Percentiles rank a stretch among this genome's conserved stretches.
These are phyloP conservation scores for Wickerhamiella spandovensis DNA, from an alignment of 805 yeast genomes.

Conservation along the genomic window DNA sequence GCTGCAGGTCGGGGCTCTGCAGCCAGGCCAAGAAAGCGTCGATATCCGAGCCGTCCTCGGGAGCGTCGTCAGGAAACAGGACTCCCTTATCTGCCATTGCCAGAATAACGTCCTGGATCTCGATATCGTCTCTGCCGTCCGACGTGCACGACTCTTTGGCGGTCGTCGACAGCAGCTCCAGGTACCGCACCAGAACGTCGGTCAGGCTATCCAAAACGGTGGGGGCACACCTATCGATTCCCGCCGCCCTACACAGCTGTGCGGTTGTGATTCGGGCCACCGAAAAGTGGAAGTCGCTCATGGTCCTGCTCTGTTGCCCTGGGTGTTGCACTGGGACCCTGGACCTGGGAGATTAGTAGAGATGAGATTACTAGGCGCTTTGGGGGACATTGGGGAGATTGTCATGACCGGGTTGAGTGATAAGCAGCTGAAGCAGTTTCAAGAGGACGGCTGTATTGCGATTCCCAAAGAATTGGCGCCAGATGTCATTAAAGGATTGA, in stretches of 20 bases:
- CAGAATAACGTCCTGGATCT: conserved; percentile 54
- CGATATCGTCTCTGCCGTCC: conserved; percentile 34
- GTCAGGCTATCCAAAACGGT: conserved; percentile 61
- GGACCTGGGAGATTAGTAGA: no score
- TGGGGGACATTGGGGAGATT: no score
- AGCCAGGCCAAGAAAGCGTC: conserved; percentile 42
- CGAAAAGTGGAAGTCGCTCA: conserved; percentile 34
- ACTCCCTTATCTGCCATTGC: conserved; percentile 54
- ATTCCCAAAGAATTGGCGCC: conserved; percentile 40
- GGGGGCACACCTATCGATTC: conserved; percentile 70
- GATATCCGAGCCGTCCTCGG: conserved; percentile 35
- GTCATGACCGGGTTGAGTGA: conserved; percentile 2
- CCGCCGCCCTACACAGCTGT: conserved; percentile 59
- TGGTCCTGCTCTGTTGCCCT: conserved; percentile 1
- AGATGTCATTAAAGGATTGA: conserved; percentile 30
- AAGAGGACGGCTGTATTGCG: conserved; percentile 46
- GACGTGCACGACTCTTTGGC: conserved; percentile 37
- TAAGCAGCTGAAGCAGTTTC: conserved; percentile 38
- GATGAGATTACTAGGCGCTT: no score
- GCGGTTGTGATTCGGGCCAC: conserved; percentile 37
- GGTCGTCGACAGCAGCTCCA: conserved; percentile 40
- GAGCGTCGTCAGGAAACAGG: conserved; percentile 43
- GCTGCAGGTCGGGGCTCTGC: conserved; percentile 11
- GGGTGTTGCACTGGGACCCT: no score
- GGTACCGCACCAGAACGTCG: conserved; percentile 56